These are phyloP conservation scores for Canavalia gladiata DNA, from an alignment of 306 rosid genomes.

Conservation along the genomic window DNA sequence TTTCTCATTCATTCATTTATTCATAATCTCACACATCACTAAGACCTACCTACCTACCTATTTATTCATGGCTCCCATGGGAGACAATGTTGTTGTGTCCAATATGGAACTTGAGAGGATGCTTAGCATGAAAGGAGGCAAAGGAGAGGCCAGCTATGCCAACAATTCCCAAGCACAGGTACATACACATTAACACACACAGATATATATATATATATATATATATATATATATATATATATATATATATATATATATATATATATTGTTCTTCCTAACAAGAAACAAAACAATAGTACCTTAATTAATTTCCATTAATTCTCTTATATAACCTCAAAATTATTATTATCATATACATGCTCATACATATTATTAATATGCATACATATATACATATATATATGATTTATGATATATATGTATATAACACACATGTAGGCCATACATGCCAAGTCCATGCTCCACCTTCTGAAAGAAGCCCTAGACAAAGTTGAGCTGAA, in stretches of 20 bases:
- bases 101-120: constrained; percentile 82
- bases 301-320: too few species aligned
- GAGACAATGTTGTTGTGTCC: constrained; percentile 78
- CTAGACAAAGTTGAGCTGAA: constrained; percentile 75
- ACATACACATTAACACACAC: background rate
- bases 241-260: too few species aligned
- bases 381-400: background rate
- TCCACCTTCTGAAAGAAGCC: constrained; percentile 85
- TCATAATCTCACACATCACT: background rate
- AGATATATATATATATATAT: too few species aligned
- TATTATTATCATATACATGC: background rate
- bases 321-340: too few species aligned
- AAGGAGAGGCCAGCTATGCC: constrained; percentile 97
- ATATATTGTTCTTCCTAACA: background rate
- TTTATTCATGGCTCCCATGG: constrained; percentile 60
- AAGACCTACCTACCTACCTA: background rate
- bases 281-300: background rate
- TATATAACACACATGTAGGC: constrained; percentile 60
- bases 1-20: background rate
- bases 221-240: too few species aligned
- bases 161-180: constrained; percentile 96
- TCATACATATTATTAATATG: background rate
- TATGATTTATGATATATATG: too few species aligned
- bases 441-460: constrained; percentile 84
- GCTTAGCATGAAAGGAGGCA: constrained; percentile 97